Percentiles rank a stretch among this genome's conserved stretches.
Conservation (phyloP, 805 yeast species). For the Ogataea parapolymorpha region DNA sequence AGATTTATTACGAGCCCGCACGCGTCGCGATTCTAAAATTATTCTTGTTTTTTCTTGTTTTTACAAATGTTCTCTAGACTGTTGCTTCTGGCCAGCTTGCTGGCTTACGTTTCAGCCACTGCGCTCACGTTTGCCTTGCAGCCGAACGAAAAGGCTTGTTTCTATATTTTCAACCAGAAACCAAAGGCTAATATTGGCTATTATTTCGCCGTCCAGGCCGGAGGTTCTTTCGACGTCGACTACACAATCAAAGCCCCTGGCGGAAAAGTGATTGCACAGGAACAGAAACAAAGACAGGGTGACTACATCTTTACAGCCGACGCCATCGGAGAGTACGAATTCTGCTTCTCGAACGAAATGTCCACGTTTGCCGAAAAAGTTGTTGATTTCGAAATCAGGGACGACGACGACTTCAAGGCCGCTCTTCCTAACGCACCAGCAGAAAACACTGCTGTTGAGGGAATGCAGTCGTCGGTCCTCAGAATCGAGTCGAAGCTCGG, state of each 20-base stretch:
- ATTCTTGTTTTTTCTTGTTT: conserved; percentile 5
- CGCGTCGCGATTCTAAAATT: conserved; percentile 11
- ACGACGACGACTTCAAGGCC: conserved; percentile 56
- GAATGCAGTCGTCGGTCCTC: conserved; percentile 52
- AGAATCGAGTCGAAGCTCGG: conserved; percentile 59
- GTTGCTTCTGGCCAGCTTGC: not conserved
- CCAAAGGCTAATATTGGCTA: conserved; percentile 62
- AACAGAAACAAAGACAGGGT: conserved; percentile 69
- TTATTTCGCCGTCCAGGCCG: conserved; percentile 80
- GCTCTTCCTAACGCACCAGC: conserved; percentile 57
- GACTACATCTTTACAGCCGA: conserved; percentile 72
- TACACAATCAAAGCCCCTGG: conserved; percentile 60
- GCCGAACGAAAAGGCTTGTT: conserved; percentile 74
- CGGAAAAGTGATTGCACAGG: conserved; percentile 49
- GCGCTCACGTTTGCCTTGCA: conserved; percentile 72
- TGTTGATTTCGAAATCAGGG: conserved; percentile 75
- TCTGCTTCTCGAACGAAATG: conserved; percentile 82
- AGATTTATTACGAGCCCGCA: conserved; percentile 2
- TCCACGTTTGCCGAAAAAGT: conserved; percentile 78
- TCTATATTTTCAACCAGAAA: conserved; percentile 61
- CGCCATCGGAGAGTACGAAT: conserved; percentile 73
- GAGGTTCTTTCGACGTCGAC: conserved; percentile 78
- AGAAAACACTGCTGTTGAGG: conserved; percentile 52
- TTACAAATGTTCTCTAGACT: conserved; percentile 5
- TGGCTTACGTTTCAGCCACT: conserved; percentile 34